Evolutionary conservation across 176 grass and related monocot species (phyloP), one percentile per base, ranked within the genome.

Genomic region (Ampelocalamus luodianensis): DNA sequence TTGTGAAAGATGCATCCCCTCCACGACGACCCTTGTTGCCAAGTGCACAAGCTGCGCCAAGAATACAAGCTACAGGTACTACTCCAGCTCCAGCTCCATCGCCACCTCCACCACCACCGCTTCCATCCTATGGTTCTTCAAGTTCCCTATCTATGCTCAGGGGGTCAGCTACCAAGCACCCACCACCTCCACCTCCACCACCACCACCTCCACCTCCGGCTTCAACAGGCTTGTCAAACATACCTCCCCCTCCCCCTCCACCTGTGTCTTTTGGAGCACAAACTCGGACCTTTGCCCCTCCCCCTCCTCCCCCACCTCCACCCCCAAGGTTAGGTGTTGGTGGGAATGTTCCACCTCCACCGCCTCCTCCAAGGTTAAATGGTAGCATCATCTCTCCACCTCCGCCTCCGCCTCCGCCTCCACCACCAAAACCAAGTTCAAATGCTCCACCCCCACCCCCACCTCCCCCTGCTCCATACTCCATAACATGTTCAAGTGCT

Each of bases 251-350:
- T 73, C 38, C 72, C 53, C 49, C 59, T 73, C 56, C 82, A 51
- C 15, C 64, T 65, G 82, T 72, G 68, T 80, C 56, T 71, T 79
- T 32, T 49, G 72, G 78, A 32, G 45, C 77, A 73, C 84, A 43
- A 74, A 29, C 42, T 60, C 65, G 48, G 72, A 17, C 39, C 8
- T 76, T 71, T 64, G 62, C 55, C 32, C 72, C 50, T 56, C 76
- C 75, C 48, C 62, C 90, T 86, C 88, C 88, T 5, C 85, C 90
- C 4, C 85, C 88, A 14, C 90, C 88, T 17, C 89, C 89, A 71
- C 89, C 71, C 9, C 85, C 65, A 29, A 83, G 63, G 44, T 88
- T 20, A 46, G 51, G 71, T 56, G 26, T 72, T 46, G 49, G 65
- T 68, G 74, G 74, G 13, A 74, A 42, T n/a, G 38, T 77, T 59